Base-by-base conservation (phyloP, 805 yeast species). In the Tanozyma kutaoensis region DNA sequence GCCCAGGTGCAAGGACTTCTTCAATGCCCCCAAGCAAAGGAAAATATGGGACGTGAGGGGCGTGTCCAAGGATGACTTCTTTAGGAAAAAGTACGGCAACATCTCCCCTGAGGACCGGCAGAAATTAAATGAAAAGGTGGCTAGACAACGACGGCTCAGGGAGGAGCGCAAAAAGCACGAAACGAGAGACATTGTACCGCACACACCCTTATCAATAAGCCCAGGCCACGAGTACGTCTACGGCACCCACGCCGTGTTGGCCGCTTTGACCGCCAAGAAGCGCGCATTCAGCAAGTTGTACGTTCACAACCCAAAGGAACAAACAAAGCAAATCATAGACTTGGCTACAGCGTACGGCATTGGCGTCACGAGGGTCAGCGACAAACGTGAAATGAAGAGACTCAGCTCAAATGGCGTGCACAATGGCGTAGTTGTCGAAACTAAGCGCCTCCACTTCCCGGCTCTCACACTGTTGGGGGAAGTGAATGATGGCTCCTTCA, bases 341-440 rank as follows among this genome's bases (percentile, higher is more conserved):
- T 43, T 70, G 20, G 77, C 79, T 3, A 48, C 58, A 22, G 52
- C 58, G 15, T 50, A 36, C 20, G 59, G 64, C 2, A 41, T 72
- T 4, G 48, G 46, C 24, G 37, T 62, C 7, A 53, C 50, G 26
- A 41, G 42, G 21, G 50, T 53, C 24, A 47, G 49, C 4, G 44
- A 59, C 14, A 63, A 63, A 34, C 69, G 69, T 36, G 73, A 69
- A 17, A 49, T 84, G 38, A 76, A 79, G 39, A 45, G 56, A 5
- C 45, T 80, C 39, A 63, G 84, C 14, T 58, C 66, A 16, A 68
- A 73, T 38, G 86, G 74, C 5, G 81, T 79, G 9, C 94, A 84
- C 52, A 84, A 85, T 48, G 88, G 88, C 12, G 62, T 72, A 15
- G 88, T 79, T 1, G 43, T 81, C 26, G 82, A 77, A 41, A 67